Evolutionary conservation across 2,329 filamentous ascomycete genomes (phyloP), one percentile per base, ranked within the genome.

Genomic region (Colletotrichum musae): DNA sequence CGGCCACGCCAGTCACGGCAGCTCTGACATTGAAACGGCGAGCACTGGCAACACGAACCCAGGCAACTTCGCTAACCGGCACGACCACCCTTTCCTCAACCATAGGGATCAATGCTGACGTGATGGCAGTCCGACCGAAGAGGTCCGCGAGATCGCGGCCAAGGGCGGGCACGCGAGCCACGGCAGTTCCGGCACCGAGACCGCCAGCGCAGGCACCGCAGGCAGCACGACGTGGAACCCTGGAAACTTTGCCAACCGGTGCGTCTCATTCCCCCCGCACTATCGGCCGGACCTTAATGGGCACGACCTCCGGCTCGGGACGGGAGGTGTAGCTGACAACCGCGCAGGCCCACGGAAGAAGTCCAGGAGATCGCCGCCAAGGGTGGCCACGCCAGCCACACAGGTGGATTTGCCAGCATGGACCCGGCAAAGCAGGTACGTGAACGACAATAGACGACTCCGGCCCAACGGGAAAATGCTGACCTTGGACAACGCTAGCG

Each of bases 331-430:
- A 2, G 39, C n/a, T 18, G 16, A 26, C 16, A 12, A 26, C 5
- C 21, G 5, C n/a, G 21, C 47, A 81, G 77, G 7, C 76, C 83
- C 70, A 80, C 81, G 61, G 83, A 84, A 12, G 83, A 86, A 72
- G 82, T 85, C 16, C 74, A 77, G 3, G 76, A 80, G 4, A 83
- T 84, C 62, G 81, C 81, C 0, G 77, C 77, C 59, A 83, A 83
- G 74, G 81, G 82, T 21, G 82, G 82, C 15, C 74, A 81, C 64
- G 64, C 80, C 5, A 81, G 80, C 67, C 79, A 81, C 72, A 61
- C 60, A 7, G 77, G 80, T 2, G 81, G 80, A 2, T 83, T 82
- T 53, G 81, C 80, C 50, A 79, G 70, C 68, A 83, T 83, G 80
- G 80, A 83, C 36, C 62, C 81, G 16, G 79, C 82, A 16, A 82